Percentiles rank a stretch among this genome's conserved stretches.
These are phyloP conservation scores for Aegilops speltoides DNA, from an alignment of 176 grass and related monocot genomes.

Conservation along the genomic window DNA sequence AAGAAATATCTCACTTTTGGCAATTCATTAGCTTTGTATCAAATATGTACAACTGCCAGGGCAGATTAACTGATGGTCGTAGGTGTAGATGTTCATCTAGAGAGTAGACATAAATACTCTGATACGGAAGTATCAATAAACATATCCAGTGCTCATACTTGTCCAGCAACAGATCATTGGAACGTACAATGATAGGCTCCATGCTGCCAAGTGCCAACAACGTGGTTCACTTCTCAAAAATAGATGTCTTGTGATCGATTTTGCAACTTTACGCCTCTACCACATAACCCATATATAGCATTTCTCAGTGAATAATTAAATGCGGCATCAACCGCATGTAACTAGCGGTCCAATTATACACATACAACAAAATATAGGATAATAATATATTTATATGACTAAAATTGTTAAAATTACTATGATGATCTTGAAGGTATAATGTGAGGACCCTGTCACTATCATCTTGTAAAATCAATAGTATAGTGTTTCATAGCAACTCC, in stretches of 20 bases:
- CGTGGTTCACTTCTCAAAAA: not conserved
- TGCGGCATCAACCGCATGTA: not conserved
- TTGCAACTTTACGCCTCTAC: not conserved
- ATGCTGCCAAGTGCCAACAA: not conserved
- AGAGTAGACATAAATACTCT: not conserved
- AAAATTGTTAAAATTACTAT: not conserved
- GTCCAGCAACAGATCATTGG: not conserved
- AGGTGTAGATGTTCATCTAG: not conserved
- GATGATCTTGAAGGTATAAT: not conserved
- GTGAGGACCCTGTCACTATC: not conserved
- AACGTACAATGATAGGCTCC: not conserved
- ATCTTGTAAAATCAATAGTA: not conserved
- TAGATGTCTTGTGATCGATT: not conserved
- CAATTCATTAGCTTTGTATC: not conserved
- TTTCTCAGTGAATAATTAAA: not conserved
- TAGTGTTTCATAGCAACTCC: not conserved
- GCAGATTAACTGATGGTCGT: not conserved
- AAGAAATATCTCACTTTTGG: not conserved
- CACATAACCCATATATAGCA: not conserved
- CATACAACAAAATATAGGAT: not conserved
- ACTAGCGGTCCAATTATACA: not conserved
- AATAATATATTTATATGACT: not conserved
- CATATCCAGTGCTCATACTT: not conserved
- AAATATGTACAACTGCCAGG: not conserved
- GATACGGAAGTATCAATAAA: not conserved